These are phyloP conservation scores for Bipolaris cookei DNA, from an alignment of 2,329 filamentous ascomycete genomes.

Conservation along the genomic window DNA sequence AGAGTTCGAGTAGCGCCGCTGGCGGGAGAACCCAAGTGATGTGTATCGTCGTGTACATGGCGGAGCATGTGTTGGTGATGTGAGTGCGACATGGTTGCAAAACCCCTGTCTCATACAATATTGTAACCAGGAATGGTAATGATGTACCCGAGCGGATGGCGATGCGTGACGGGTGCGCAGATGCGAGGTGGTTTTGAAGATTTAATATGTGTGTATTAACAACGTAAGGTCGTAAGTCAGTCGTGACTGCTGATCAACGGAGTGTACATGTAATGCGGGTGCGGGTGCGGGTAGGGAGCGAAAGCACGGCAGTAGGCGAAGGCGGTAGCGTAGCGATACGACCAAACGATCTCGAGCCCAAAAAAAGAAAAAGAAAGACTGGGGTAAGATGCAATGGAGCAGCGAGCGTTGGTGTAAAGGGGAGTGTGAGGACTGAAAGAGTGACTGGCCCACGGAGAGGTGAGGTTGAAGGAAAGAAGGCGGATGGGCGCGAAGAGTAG, in stretches of 20 bases:
- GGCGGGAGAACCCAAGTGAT: constrained; percentile 16
- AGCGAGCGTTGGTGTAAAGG: constrained; percentile 23
- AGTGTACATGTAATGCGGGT: constrained; percentile 16
- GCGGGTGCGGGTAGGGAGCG: constrained; percentile 24
- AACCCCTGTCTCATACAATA: constrained; percentile 27
- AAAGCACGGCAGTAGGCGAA: constrained; percentile 15
- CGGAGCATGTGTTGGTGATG: constrained; percentile 43
- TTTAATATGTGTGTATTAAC: constrained; percentile 38
- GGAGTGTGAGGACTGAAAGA: constrained; percentile 34
- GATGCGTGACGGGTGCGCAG: constrained; percentile 8
- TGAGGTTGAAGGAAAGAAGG: constrained; percentile 42
- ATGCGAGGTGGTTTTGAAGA: constrained; percentile 3
- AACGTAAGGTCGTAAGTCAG: constrained; percentile 46
- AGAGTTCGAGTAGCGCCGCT: constrained; percentile 28
- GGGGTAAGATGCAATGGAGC: constrained; percentile 44
- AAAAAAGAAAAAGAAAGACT: constrained; percentile 51
- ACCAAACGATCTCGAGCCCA: constrained; percentile 34
- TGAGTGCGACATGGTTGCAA: constrained; percentile 38
- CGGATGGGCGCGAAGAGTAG: constrained; percentile 41
- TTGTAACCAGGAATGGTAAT: constrained; percentile 19
- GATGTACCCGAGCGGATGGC: constrained; percentile 29
- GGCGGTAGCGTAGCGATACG: constrained; percentile 20
- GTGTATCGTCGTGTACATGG: constrained; percentile 33
- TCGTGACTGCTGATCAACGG: constrained; percentile 30
- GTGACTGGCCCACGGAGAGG: constrained; percentile 38